Conservation (phyloP, 495 filamentous ascomycete species). For the Daldinia decipiens region DNA sequence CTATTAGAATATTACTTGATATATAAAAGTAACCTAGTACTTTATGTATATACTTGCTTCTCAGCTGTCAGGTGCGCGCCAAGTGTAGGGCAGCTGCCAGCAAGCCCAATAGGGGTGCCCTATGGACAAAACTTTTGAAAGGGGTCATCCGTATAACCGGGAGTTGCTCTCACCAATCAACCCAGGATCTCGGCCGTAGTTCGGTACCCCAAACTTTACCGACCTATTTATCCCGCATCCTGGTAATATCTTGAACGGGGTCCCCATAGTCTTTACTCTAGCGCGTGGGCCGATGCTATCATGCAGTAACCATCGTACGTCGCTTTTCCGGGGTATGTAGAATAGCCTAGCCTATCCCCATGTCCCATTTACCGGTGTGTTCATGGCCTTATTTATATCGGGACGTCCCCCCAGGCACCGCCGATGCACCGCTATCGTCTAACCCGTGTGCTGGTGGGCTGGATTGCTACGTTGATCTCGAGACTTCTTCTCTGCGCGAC, state of each 20-base stretch:
- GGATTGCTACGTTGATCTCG: constrained; percentile 3
- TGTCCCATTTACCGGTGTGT: constrained; percentile 6
- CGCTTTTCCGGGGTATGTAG: constrained; percentile 15
- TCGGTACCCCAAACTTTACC: constrained; percentile 32
- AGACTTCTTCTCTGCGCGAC: not conserved
- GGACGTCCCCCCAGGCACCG: constrained; percentile 4
- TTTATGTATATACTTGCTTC: no score
- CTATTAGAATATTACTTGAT: no score
- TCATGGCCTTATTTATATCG: constrained; percentile 29
- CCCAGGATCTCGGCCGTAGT: constrained; percentile 32
- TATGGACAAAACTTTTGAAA: no score
- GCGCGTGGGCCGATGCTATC: constrained; percentile 19
- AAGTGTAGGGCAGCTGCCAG: no score
- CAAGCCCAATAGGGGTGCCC: no score
- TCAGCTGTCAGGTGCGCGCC: no score
- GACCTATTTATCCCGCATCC: constrained; percentile 41
- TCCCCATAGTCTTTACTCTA: constrained; percentile 21
- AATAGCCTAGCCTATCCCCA: constrained; percentile 16
- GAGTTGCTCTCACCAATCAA: constrained; percentile 28
- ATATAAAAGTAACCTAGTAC: no score
- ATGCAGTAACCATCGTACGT: constrained; percentile 3
- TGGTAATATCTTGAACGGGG: constrained; percentile 32
- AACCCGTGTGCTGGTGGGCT: constrained; percentile 5
- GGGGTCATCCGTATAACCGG: no score
- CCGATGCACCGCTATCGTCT: constrained; percentile 8